phyloP scores from a whole-genome alignment of 106 monocot genomes.

The Dioscorea alata region DNA sequence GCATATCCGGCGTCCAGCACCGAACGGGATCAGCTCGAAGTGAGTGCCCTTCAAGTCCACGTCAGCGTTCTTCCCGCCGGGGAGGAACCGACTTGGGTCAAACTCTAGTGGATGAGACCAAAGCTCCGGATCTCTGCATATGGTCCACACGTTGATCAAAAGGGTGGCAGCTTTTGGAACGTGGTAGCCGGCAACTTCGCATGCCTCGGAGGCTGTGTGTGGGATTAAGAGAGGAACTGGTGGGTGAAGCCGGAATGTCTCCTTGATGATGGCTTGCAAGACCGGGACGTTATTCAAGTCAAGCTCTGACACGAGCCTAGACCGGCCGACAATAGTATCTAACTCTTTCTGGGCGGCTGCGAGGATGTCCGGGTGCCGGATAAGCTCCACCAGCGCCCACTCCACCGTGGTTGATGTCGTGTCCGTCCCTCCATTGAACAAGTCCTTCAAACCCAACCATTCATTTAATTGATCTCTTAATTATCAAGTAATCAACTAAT shows the following conservation, averaged over 20 bases:
- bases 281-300: background rate
- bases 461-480: background rate
- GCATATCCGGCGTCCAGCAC: slow-evolving; percentile 42
- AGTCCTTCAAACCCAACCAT: slow-evolving; percentile 15
- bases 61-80: slow-evolving; percentile 15
- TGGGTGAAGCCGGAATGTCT: slow-evolving; percentile 1
- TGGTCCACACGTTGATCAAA: too few relatives aligned
- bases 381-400: background rate
- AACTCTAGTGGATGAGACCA: slow-evolving; percentile 40
- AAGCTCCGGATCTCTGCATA: background rate
- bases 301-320: background rate
- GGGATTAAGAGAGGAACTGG: background rate
- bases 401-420: background rate
- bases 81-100: slow-evolving; percentile 31
- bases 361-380: background rate
- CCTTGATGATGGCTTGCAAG: background rate
- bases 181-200: background rate
- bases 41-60: slow-evolving; percentile 29
- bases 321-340: background rate
- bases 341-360: background rate
- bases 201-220: background rate
- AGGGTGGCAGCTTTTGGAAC: too few relatives aligned
- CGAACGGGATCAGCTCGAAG: slow-evolving; percentile 42
- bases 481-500: too few relatives aligned
- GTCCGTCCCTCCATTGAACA: background rate